These are phyloP conservation scores for Pseudomonodictys pantanalensis DNA, from an alignment of 495 filamentous ascomycete genomes.

Conservation along the genomic window DNA sequence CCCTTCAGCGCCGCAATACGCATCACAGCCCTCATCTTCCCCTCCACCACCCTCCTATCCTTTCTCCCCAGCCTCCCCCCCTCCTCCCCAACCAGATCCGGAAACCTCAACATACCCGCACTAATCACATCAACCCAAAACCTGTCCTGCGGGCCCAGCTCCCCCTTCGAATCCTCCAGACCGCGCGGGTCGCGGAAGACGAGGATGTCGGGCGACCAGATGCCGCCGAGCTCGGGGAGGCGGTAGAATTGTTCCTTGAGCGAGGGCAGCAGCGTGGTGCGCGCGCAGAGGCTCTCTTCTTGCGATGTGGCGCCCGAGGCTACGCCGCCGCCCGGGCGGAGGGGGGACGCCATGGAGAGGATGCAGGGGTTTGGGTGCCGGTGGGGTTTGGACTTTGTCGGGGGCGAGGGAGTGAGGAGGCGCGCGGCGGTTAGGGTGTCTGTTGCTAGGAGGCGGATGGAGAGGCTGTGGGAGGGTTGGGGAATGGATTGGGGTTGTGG, in stretches of 20 bases:
- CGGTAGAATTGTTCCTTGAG: conserved; percentile 40
- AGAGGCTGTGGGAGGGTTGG: conserved; percentile 7
- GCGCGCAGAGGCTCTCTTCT: conserved; percentile 44
- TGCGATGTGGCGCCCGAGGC: conserved; percentile 39
- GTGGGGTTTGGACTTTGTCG: not conserved
- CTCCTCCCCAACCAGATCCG: conserved; percentile 31
- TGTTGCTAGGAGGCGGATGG: conserved; percentile 43
- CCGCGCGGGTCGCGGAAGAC: conserved; percentile 35
- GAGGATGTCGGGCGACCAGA: conserved; percentile 37
- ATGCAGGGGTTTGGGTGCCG: conserved; percentile 34
- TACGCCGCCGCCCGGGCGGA: conserved; percentile 34
- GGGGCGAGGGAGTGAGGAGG: conserved; percentile 31
- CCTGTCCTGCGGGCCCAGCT: conserved; percentile 33
- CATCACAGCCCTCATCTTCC: conserved; percentile 43
- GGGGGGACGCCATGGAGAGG: conserved; percentile 40
- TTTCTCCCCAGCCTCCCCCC: conserved; percentile 13
- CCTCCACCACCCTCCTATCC: conserved; percentile 29
- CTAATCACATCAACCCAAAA: conserved; percentile 42
- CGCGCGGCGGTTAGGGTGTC: conserved; percentile 51
- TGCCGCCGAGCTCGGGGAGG: conserved; percentile 39
- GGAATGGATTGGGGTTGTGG: not conserved
- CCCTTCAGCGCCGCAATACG: conserved; percentile 34
- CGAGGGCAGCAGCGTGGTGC: conserved; percentile 40
- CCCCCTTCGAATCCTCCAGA: conserved; percentile 21
- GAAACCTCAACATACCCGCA: conserved; percentile 38